phyloP scores from a whole-genome alignment of 2,329 filamentous ascomycete genomes.

The Karstenula rhodostoma region DNA sequence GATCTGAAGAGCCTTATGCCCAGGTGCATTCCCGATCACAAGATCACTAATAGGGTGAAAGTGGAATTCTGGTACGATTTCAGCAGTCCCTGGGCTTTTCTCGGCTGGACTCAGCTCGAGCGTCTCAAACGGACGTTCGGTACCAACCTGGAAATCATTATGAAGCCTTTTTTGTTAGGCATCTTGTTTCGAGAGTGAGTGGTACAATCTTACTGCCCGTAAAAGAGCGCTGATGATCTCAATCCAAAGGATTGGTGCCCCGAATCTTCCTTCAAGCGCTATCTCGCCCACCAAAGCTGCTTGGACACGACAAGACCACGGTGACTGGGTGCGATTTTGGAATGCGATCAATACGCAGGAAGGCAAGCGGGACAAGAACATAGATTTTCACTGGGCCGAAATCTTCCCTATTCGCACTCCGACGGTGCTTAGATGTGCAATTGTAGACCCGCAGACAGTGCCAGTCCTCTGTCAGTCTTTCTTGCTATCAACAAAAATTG shows the following conservation, averaged over 20 bases:
- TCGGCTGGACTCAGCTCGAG: conserved; percentile 44
- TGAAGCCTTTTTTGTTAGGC: conserved; percentile 46
- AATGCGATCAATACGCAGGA: conserved; percentile 42
- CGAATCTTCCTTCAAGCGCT: conserved; percentile 38
- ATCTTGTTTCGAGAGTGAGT: conserved; percentile 43
- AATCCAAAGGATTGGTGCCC: conserved; percentile 39
- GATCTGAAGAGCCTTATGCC: conserved; percentile 35
- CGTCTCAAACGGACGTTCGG: conserved; percentile 39
- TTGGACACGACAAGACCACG: conserved; percentile 41
- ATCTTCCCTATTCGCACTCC: conserved; percentile 46
- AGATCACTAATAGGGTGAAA: conserved; percentile 19
- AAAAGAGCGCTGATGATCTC: conserved; percentile 1
- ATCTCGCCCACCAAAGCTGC: conserved; percentile 34
- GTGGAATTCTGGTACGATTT: conserved; percentile 49
- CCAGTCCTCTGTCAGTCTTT: conserved; percentile 35
- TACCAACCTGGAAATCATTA: conserved; percentile 30
- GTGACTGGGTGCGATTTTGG: conserved; percentile 44
- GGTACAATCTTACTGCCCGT: not conserved
- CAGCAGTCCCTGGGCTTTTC: conserved; percentile 45
- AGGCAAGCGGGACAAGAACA: conserved; percentile 29
- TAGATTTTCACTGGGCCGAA: conserved; percentile 43
- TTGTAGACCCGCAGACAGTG: conserved; percentile 35
- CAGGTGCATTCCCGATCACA: conserved; percentile 25
- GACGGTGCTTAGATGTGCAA: conserved; percentile 39
- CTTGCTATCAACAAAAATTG: not conserved